Base-by-base conservation (phyloP, 164 flowering plant genomes). In the Buxus sempervirens region DNA sequence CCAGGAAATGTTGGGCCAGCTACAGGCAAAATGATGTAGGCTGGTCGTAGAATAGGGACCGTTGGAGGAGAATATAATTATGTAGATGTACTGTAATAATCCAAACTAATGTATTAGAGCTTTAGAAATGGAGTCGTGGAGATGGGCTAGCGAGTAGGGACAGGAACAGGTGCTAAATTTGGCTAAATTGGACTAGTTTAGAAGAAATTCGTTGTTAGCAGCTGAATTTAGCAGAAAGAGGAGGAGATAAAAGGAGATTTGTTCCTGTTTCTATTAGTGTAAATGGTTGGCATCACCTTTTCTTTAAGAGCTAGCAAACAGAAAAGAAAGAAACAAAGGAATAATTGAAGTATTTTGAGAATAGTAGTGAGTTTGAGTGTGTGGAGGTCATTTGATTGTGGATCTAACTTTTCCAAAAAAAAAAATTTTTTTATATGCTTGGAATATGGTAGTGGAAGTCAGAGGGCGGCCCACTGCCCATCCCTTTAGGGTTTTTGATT, bases 101-200 rank as follows among this genome's bases (percentile, higher is more conserved):
- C 75, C 58, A 75, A 73, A 32, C 5, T 3, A 32, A 32, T 32
- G 77, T 70, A 64, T 60, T 59, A 67, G 72, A 66, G 51, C 58
- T 69, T 68, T 70, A 58, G 38, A 49, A 66, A 72, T 70, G 73
- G 67, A 58, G 58, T 63, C 63, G 69, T 74, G 63, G 51, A 56
- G 74, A 70, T 62, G 76, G 75, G 62, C 70, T 63, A n/a, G n/a
- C n/a, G n/a, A n/a, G n/a, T n/a, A 69, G 78, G 79, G 70, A 66
- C 77, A 68, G 85, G 87, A 83, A 85, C 89, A 85, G 42, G 72
- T 85, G 87, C 84, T 85, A 83, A 85, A 79, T 80, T 81, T 61
- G 75, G 89, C 81, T 55, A 70, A 70, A 69, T 23, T 36, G 54
- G 70, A 53, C 62, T 21, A 65, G 21, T 51, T 77, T 60, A 24